phyloP scores from a whole-genome alignment of 805 yeast species.

The Naumovozyma dairenensis region DNA sequence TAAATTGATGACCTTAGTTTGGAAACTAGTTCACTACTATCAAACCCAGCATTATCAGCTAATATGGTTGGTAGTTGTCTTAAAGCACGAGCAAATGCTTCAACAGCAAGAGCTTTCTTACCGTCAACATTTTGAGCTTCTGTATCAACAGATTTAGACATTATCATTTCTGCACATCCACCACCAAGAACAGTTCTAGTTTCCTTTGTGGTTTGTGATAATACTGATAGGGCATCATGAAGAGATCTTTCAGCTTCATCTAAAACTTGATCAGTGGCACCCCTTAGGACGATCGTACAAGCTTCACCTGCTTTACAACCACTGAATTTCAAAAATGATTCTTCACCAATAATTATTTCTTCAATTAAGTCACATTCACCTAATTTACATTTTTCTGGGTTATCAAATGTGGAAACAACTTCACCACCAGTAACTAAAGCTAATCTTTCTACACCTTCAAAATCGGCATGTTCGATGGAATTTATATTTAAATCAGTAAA shows the following conservation, averaged over 20 bases:
- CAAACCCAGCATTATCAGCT: conserved; percentile 96
- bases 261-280: conserved; percentile 93
- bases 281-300: conserved; percentile 89
- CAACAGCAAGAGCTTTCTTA: conserved; percentile 88
- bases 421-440: conserved; percentile 98
- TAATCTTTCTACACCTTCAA: conserved; percentile 93
- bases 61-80: conserved; percentile 91
- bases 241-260: conserved; percentile 96
- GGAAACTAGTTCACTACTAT: conserved; percentile 84
- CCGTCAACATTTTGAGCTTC: conserved; percentile 88
- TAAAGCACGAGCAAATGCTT: conserved; percentile 86
- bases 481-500: conserved; percentile 81
- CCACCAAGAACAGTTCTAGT: conserved; percentile 91
- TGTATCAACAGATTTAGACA: conserved; percentile 94
- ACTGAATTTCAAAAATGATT: conserved; percentile 79
- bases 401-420: conserved; percentile 92
- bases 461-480: conserved; percentile 96
- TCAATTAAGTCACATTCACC: conserved; percentile 87
- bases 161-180: conserved; percentile 90
- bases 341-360: conserved; percentile 90
- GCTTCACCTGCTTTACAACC: conserved; percentile 95
- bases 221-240: conserved; percentile 92
- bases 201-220: conserved; percentile 88
- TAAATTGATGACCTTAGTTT: conserved; percentile 77
- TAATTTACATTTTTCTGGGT: conserved; percentile 73